Conservation (phyloP, 2,329 filamentous ascomycete genomes). For the Mollisiaceae sp. region DNA sequence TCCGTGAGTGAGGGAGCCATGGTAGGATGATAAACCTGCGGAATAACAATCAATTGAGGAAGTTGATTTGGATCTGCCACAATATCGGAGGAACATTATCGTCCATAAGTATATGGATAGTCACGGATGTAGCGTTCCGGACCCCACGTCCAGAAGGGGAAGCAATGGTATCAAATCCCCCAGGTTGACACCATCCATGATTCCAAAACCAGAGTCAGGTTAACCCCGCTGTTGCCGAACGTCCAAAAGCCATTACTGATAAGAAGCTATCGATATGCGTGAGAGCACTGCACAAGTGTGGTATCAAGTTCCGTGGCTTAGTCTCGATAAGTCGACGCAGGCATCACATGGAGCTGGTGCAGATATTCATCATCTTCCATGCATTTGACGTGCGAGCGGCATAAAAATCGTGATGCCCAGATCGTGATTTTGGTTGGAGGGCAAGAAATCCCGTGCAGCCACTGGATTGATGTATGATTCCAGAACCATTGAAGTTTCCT, state of each 20-base stretch:
- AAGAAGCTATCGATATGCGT: neutral
- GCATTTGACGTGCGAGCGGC: conserved; percentile 10
- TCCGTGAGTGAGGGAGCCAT: conserved; percentile 40
- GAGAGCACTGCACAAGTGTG: neutral
- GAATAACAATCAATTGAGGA: neutral
- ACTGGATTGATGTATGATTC: neutral
- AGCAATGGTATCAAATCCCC: conserved; percentile 21
- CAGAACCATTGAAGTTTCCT: neutral
- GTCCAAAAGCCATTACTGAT: neutral
- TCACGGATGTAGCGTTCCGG: neutral
- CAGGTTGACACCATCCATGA: conserved; percentile 23
- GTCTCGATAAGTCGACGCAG: too few relatives aligned
- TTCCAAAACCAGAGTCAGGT: conserved; percentile 10
- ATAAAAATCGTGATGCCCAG: neutral
- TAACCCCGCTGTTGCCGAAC: conserved; percentile 1
- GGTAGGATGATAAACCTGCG: neutral
- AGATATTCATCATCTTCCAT: conserved; percentile 4
- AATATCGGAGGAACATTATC: neutral
- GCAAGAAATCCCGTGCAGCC: neutral
- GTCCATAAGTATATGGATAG: neutral
- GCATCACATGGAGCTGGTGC: conserved; percentile 1
- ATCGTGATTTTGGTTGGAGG: neutral
- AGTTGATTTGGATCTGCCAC: neutral
- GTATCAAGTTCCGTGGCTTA: neutral
- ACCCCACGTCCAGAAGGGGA: neutral